These are phyloP conservation scores for Pyropia yezoensis DNA, from an alignment of 23 red algal species.

Conservation along the genomic window DNA sequence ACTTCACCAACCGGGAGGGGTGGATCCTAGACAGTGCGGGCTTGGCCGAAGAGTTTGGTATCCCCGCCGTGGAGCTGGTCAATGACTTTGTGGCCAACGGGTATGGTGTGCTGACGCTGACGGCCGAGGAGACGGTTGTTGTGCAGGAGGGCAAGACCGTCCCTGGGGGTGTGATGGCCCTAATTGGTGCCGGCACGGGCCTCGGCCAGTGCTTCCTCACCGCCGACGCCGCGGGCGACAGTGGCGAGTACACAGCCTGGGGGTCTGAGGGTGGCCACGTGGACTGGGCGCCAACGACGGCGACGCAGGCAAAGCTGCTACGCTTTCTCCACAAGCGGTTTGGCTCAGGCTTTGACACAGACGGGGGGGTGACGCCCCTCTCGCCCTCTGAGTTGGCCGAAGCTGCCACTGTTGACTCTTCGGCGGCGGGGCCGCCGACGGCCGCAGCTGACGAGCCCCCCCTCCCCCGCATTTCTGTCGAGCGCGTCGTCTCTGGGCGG, in stretches of 20 bases:
- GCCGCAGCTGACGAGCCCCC: too few species aligned
- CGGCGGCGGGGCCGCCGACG: not conserved
- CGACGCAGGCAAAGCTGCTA: conserved; percentile 66
- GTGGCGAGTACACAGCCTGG: conserved; percentile 46
- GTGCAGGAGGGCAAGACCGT: conserved; percentile 63
- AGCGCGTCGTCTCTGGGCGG: conserved; percentile 82
- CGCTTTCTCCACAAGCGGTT: conserved; percentile 44
- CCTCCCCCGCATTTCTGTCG: conserved; percentile 79
- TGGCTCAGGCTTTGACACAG: conserved; percentile 11
- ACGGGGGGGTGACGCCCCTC: not conserved
- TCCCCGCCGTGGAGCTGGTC: conserved; percentile 51
- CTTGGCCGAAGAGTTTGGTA: conserved; percentile 53
- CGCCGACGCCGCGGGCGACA: conserved; percentile 4
- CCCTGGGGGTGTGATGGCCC: conserved; percentile 25
- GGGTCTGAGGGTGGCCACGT: conserved; percentile 91
- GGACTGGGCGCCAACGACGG: conserved; percentile 87
- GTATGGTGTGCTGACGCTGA: conserved; percentile 71
- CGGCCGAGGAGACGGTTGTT: conserved; percentile 31
- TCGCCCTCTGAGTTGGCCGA: too few species aligned
- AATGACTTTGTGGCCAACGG: conserved; percentile 97
- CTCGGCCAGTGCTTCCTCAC: conserved; percentile 92
- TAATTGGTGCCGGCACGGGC: conserved; percentile 90
- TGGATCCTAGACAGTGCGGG: conserved; percentile 89
- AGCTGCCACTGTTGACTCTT: not conserved
- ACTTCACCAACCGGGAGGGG: conserved; percentile 88